Evolutionary conservation across 192 early-diverging fungal species (phyloP), one percentile per base, ranked within the genome.

Genomic region (Linnemannia elongata): DNA sequence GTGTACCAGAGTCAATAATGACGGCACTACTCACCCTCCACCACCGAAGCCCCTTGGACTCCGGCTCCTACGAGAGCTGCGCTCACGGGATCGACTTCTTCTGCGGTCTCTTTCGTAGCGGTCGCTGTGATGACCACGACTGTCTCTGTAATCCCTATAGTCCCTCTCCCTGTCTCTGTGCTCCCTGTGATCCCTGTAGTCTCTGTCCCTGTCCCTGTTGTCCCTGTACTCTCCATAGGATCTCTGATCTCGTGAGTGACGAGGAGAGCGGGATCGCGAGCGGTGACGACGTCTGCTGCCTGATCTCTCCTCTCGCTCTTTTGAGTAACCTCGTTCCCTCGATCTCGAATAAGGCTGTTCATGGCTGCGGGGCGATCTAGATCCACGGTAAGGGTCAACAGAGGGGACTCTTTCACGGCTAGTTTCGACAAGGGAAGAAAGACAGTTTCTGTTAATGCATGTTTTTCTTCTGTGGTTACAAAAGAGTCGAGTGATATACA

Each of bases 231-330:
- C 80, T 41, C 72, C 74, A 77, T 75, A 80, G 18, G 86, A 72
- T 41, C 79, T 73, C 5, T 81, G 82, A 27, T 83, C 86, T 71
- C 87, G 76, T 60, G 89, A 90, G 73, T 78, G 78, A 1, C 88
- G 84, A 10, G 77, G 77, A 69, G 84, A 88, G 69, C 89, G 90
- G 36, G 90, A 91, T 73, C 88, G 82, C 35, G 91, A 91, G 38
- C 79, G 89, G 77, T 88, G 88, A 57, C 87, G 87, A 45, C 80
- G 89, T 76, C 89, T 77, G 24, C 77, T 79, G 49, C 69, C 69
- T 45, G 74, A 76, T 45, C 77, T 72, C 7, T 84, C 89, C 63
- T 45, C 85, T 82, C 41, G 87, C 68, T 89, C 91, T 71, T 47
- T 90, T 82, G 81, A 81, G 82, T 79, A 75, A 60, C 45, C 87